phyloP scores from a whole-genome alignment of 768 basidiomycete genomes.

The Kwoniella sp. region DNA sequence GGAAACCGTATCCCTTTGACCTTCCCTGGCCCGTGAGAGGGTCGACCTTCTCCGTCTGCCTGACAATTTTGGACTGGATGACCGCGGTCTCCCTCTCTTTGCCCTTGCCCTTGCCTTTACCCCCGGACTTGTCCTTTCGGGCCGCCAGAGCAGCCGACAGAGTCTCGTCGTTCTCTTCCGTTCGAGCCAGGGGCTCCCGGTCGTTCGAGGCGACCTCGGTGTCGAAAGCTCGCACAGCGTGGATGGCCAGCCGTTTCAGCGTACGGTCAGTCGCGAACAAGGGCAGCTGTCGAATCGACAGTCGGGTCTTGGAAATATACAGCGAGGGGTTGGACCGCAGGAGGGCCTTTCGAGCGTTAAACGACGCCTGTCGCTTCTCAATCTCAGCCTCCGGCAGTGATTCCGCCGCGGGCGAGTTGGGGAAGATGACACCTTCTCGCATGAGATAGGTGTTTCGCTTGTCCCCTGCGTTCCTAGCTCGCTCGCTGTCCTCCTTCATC shows the following conservation, averaged over 20 bases:
- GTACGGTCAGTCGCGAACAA: constrained; percentile 82
- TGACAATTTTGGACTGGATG: constrained; percentile 86
- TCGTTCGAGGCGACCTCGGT: constrained; percentile 64
- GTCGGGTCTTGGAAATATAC: constrained; percentile 88
- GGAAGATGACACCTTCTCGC: constrained; percentile 91
- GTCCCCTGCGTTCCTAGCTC: constrained; percentile 75
- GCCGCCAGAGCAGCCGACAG: constrained; percentile 43
- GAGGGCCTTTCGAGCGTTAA: constrained; percentile 74
- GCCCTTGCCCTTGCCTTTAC: constrained; percentile 37
- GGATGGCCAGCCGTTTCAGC: constrained; percentile 78
- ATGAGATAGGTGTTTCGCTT: constrained; percentile 94
- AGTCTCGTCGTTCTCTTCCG: constrained; percentile 62
- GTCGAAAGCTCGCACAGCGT: constrained; percentile 75
- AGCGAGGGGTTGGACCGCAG: constrained; percentile 88
- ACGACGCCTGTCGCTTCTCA: constrained; percentile 77
- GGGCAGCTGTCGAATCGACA: constrained; percentile 89
- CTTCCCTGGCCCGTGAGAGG: constrained; percentile 77
- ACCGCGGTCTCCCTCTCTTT: constrained; percentile 57
- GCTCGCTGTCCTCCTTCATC: constrained; percentile 77
- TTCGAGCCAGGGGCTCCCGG: constrained; percentile 62
- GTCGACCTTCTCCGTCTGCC: constrained; percentile 84
- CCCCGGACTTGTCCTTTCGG: constrained; percentile 45
- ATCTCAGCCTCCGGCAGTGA: constrained; percentile 68
- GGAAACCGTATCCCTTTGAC: constrained; percentile 91
- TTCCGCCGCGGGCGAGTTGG: constrained; percentile 74